phyloP scores from a whole-genome alignment of 2,329 filamentous ascomycete genomes.

The Periconia sp. region DNA sequence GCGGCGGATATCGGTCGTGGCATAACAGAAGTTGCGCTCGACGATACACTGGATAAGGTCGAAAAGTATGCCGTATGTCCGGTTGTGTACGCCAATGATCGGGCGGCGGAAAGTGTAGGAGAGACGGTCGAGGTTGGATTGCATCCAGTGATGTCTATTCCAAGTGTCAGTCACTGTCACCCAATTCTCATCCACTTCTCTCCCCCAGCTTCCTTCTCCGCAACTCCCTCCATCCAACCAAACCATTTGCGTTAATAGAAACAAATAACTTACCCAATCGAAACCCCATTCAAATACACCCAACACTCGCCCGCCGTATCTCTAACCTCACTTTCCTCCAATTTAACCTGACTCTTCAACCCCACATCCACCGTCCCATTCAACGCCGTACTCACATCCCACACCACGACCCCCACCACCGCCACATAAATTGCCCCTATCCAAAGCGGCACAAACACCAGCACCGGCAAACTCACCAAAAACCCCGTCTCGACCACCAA shows the following conservation, averaged over 20 bases:
- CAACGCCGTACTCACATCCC: constrained; percentile 30
- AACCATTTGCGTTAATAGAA: background rate
- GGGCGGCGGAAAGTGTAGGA: constrained; percentile 72
- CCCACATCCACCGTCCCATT: constrained; percentile 42
- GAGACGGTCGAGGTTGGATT: constrained; percentile 70
- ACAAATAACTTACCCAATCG: constrained; percentile 55
- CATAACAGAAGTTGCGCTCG: constrained; percentile 73
- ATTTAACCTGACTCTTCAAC: constrained; percentile 59
- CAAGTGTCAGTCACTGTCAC: constrained; percentile 11
- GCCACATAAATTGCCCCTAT: constrained; percentile 32
- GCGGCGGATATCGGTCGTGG: constrained; percentile 62
- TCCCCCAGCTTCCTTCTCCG: no score
- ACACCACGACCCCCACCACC: constrained; percentile 30
- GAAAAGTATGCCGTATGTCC: constrained; percentile 70
- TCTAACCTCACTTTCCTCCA: constrained; percentile 16
- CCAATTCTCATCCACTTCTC: no score
- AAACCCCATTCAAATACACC: constrained; percentile 79
- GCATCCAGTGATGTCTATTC: constrained; percentile 35
- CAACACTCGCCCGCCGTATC: constrained; percentile 65
- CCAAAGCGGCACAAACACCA: constrained; percentile 49
- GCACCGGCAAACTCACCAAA: constrained; percentile 59
- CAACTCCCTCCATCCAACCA: background rate
- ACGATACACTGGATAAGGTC: constrained; percentile 77
- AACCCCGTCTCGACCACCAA: constrained; percentile 63
- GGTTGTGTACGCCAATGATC: constrained; percentile 74